phyloP scores from a whole-genome alignment of 2,329 filamentous ascomycete species.

The Colletotrichum sp. region DNA sequence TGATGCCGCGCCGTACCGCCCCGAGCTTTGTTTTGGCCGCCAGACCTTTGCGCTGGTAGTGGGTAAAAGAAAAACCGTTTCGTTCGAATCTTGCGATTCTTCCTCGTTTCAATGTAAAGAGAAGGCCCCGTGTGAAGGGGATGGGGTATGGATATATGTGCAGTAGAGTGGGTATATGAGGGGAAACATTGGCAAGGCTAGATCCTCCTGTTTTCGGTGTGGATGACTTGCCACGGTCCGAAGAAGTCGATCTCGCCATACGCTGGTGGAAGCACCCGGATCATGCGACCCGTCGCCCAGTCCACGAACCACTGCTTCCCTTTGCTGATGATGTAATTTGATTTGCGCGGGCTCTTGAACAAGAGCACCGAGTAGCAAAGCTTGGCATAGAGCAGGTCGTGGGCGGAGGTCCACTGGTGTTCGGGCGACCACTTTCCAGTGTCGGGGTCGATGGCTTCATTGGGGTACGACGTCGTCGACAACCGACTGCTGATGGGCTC shows the following conservation, averaged over 20 bases:
- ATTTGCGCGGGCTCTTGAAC: constrained; percentile 61
- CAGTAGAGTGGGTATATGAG: not conserved
- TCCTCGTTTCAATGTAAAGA: constrained; percentile 13
- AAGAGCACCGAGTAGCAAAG: constrained; percentile 64
- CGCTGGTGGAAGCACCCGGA: constrained; percentile 56
- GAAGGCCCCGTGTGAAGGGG: not conserved
- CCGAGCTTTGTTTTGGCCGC: constrained; percentile 13
- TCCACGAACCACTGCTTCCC: constrained; percentile 65
- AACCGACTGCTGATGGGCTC: constrained; percentile 37
- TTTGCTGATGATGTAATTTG: constrained; percentile 60
- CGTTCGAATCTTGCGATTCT: constrained; percentile 16
- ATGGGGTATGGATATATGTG: constrained; percentile 10
- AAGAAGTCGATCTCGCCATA: constrained; percentile 58
- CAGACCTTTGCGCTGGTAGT: not conserved
- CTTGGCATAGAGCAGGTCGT: constrained; percentile 65
- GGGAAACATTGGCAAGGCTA: constrained; percentile 26
- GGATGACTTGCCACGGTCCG: constrained; percentile 55
- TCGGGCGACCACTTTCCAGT: constrained; percentile 63
- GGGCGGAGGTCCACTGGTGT: constrained; percentile 58
- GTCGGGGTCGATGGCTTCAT: constrained; percentile 49
- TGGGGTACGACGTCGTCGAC: constrained; percentile 49
- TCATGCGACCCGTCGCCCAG: constrained; percentile 62
- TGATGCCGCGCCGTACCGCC: constrained; percentile 10
- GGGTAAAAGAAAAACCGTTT: not conserved
- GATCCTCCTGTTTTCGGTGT: constrained; percentile 53